Evolutionary conservation across 2,329 filamentous ascomycete species (phyloP).

Genomic region (Hypocrella siamensis): DNA sequence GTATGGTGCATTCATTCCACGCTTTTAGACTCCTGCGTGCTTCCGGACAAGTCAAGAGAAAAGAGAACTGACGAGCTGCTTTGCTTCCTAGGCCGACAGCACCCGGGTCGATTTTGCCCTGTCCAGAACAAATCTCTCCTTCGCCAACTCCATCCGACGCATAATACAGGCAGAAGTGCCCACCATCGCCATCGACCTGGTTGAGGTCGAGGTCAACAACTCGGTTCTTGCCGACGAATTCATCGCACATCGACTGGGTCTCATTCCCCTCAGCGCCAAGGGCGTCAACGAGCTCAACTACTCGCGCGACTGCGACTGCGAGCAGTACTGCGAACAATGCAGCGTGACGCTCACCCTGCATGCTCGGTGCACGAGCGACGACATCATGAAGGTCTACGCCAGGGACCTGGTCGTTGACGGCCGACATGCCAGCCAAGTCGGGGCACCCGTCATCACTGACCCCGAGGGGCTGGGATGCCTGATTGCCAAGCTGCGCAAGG

Average conservation of each 20-base stretch:
- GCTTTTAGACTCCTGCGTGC: slow-evolving; percentile 2
- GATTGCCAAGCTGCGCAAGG: slow-evolving; percentile 79
- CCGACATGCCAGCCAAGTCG: slow-evolving; percentile 59
- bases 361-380: slow-evolving; percentile 70
- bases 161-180: slow-evolving; percentile 88
- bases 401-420: slow-evolving; percentile 66
- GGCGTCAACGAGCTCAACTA: slow-evolving; percentile 73
- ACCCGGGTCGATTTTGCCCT: slow-evolving; percentile 85
- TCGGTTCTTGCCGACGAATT: slow-evolving; percentile 97
- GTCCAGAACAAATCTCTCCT: slow-evolving; percentile 72
- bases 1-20: slow-evolving; percentile 20
- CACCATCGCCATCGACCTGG: slow-evolving; percentile 85
- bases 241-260: slow-evolving; percentile 77
- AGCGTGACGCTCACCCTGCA: slow-evolving; percentile 73
- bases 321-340: slow-evolving; percentile 86
- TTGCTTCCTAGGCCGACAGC: slow-evolving; percentile 47
- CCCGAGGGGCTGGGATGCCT: slow-evolving; percentile 66
- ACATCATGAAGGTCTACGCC: slow-evolving; percentile 88
- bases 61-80: slow-evolving; percentile 1
- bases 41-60: too few species aligned
- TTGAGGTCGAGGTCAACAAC: slow-evolving; percentile 84
- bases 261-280: slow-evolving; percentile 75
- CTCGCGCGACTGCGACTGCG: slow-evolving; percentile 90
- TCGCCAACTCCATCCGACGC: slow-evolving; percentile 85
- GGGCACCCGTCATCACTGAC: slow-evolving; percentile 71